Base-by-base conservation (phyloP, 148 eudicot genomes). In the Euryodendron excelsum region DNA sequence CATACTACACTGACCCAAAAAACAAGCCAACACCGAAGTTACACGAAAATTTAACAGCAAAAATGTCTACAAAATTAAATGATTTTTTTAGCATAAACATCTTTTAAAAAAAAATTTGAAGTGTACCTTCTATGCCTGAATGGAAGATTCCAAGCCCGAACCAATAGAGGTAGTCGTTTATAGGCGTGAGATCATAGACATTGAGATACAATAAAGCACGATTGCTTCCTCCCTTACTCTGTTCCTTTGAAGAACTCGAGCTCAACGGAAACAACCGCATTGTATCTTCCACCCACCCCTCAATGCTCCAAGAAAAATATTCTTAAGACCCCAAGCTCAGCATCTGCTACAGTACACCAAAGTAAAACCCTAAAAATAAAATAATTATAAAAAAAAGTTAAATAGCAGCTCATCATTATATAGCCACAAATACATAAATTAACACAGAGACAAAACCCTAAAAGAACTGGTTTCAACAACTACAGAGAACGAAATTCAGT, bases 111-210 rank as follows among this genome's bases (percentile, higher is more conserved):
- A 27, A n/a, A 67, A 45, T 25, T 4, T 53, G 50, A 31, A 80
- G 13, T 25, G 11, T 50, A 91, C 94, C 94, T 91, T 89, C 90
- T 25, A 91, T 79, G 21, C 92, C 94, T 5, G 94, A 89, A 77
- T 91, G 94, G 74, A 87, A 91, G 67, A 89, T 76, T 58, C 94
- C 94, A 30, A 91, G 80, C 34, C 94, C 94, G 12, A 82, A 69
- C 94, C 94, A 91, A 72, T 86, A 91, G 77, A 91, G 83, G 77
- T 88, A 91, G 60, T 85, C 67, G 85, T 91, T 91, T 13, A 89
- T 84, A 75, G 89, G 87, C 36, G 94, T 89, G 37, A 91, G 85
- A 85, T 91, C 94, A 78, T 91, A 91, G 20, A 91, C 94, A 82
- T 91, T 91, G n/a, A 91, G 87, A 82, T 87, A 91, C 79, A 89